These are phyloP conservation scores for Datisca glomerata DNA, from an alignment of 306 rosid species.

Conservation along the genomic window DNA sequence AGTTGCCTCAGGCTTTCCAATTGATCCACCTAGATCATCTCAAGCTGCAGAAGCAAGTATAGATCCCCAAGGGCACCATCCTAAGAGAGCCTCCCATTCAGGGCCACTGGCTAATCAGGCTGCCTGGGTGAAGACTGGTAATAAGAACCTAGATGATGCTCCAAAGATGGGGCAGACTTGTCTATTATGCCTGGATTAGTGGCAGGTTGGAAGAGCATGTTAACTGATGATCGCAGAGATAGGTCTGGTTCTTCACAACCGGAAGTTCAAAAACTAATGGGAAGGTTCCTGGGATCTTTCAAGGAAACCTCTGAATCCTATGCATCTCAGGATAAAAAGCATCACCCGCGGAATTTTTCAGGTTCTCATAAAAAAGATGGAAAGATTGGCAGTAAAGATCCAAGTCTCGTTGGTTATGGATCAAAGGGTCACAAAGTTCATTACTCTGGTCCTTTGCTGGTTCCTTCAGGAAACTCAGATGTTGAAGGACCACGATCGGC, in stretches of 20 bases:
- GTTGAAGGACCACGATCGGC: slow-evolving; percentile 97
- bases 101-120: slow-evolving; percentile 88
- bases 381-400: slow-evolving; percentile 56
- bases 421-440: slow-evolving; percentile 92
- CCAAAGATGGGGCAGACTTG: slow-evolving; percentile 72
- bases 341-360: slow-evolving; percentile 23
- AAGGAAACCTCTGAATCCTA: slow-evolving; percentile 66
- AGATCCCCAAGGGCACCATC: slow-evolving; percentile 47
- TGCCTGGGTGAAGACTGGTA: slow-evolving; percentile 78
- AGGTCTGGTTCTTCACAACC: slow-evolving; percentile 65
- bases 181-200: slow-evolving; percentile 65
- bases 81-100: slow-evolving; percentile 95
- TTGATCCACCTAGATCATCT: slow-evolving; percentile 97
- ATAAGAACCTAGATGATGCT: slow-evolving; percentile 67
- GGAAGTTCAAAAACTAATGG: slow-evolving; percentile 58
- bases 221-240: slow-evolving; percentile 78
- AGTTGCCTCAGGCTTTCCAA: slow-evolving; percentile 95
- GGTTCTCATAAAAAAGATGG: slow-evolving; percentile 62
- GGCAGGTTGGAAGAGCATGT: slow-evolving; percentile 76
- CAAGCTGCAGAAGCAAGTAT: slow-evolving; percentile 45
- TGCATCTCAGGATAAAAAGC: slow-evolving; percentile 50
- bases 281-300: slow-evolving; percentile 87
- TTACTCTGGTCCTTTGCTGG: slow-evolving; percentile 91
- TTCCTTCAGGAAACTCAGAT: slow-evolving; percentile 91
- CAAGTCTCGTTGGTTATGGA: slow-evolving; percentile 69